phyloP scores from a whole-genome alignment of 2,329 filamentous ascomycete species.

The Fusarium staphyleae region DNA sequence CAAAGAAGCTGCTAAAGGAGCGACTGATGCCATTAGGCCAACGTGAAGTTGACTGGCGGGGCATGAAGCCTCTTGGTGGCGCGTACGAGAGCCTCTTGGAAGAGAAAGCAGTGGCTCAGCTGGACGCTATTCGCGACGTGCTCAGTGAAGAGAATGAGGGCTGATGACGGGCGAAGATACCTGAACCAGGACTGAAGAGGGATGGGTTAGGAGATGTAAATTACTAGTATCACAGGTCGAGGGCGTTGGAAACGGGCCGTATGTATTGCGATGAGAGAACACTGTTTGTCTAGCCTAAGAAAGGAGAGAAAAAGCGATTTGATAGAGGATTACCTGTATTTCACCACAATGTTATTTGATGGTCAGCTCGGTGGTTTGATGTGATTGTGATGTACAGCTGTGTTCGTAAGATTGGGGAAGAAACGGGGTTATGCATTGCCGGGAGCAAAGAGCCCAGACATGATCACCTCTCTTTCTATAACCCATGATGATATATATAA shows the following conservation, averaged over 20 bases:
- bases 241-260: constrained; percentile 38
- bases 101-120: constrained; percentile 74
- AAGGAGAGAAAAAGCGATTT: constrained; percentile 2
- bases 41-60: constrained; percentile 71
- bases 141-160: constrained; percentile 59
- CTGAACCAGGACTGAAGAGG: constrained; percentile 21
- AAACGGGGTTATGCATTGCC: constrained; percentile 20
- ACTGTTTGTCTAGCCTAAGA: constrained; percentile 18
- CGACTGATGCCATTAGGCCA: constrained; percentile 76
- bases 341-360: constrained; percentile 6
- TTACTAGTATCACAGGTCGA: constrained; percentile 35
- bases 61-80: constrained; percentile 48
- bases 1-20: constrained; percentile 72
- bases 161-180: constrained; percentile 24
- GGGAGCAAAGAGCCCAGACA: constrained; percentile 9
- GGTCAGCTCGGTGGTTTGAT: not conserved
- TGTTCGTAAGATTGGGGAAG: constrained; percentile 12
- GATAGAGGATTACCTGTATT: constrained; percentile 1
- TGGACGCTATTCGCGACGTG: constrained; percentile 66
- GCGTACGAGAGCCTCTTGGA: constrained; percentile 71
- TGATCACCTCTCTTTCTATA: constrained; percentile 18
- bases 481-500: constrained; percentile 35
- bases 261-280: constrained; percentile 32
- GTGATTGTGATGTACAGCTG: not conserved
- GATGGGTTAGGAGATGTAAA: constrained; percentile 33